These are phyloP conservation scores for Cryptococcus maquisensis DNA, from an alignment of 1,284 basidiomycete genomes.

Conservation along the genomic window DNA sequence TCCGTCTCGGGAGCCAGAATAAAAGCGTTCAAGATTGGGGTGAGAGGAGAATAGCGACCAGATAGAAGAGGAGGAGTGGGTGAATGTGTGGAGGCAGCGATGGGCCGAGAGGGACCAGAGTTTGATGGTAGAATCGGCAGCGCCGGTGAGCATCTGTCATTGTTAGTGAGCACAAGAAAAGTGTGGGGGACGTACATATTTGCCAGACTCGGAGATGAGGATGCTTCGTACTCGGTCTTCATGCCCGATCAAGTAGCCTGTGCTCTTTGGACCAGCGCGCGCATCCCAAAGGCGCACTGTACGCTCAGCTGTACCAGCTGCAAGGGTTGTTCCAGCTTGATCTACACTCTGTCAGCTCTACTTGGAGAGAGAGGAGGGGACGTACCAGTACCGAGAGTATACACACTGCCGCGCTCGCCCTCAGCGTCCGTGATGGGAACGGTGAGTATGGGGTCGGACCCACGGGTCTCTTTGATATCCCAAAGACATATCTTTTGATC, in stretches of 20 bases:
- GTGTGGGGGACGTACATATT: constrained; percentile 62
- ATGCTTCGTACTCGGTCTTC: constrained; percentile 93
- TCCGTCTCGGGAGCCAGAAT: constrained; percentile 90
- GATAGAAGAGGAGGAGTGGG: constrained; percentile 89
- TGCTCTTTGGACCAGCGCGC: constrained; percentile 60
- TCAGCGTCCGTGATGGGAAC: constrained; percentile 35
- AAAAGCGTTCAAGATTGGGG: constrained; percentile 84
- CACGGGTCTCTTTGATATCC: constrained; percentile 63
- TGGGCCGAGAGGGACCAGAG: constrained; percentile 90
- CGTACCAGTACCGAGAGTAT: constrained; percentile 63
- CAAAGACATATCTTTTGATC: constrained; percentile 91
- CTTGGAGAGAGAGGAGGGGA: constrained; percentile 1
- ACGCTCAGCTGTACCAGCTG: constrained; percentile 84
- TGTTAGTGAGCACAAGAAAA: constrained; percentile 6
- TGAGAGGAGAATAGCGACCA: constrained; percentile 89
- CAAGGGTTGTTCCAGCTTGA: constrained; percentile 72
- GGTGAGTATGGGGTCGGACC: constrained; percentile 42
- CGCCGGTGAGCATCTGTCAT: constrained; percentile 73
- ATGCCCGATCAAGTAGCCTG: constrained; percentile 76
- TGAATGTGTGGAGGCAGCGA: constrained; percentile 90
- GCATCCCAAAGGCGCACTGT: constrained; percentile 92
- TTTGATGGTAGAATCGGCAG: constrained; percentile 69
- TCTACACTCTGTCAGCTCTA: constrained; percentile 48
- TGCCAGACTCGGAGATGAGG: constrained; percentile 79
- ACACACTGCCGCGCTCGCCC: constrained; percentile 65